Percentiles rank a stretch among this genome's conserved stretches.
phyloP scores from a whole-genome alignment of 805 yeast species.

The Teunomyces tritomae region DNA sequence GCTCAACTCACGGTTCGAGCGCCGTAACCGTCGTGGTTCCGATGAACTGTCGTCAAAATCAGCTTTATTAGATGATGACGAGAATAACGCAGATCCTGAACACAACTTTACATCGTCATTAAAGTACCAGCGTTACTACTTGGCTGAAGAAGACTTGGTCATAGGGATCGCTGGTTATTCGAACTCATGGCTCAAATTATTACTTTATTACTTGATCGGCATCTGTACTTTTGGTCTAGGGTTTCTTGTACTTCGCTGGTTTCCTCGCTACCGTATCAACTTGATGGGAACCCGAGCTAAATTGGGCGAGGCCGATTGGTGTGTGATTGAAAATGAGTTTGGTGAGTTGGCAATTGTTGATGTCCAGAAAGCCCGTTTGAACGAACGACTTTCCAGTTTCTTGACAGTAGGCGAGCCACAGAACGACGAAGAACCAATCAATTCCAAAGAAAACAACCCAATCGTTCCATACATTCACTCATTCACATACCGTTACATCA shows the following conservation, averaged over 20 bases:
- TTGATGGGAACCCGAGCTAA: conserved; percentile 65
- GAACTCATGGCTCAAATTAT: conserved; percentile 46
- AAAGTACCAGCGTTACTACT: conserved; percentile 75
- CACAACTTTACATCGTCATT: conserved; percentile 16
- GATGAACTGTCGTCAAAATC: conserved; percentile 6
- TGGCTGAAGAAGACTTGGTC: conserved; percentile 94
- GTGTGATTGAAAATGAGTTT: conserved; percentile 88
- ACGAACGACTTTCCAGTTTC: conserved; percentile 69
- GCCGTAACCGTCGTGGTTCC: conserved; percentile 14
- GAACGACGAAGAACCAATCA: background rate
- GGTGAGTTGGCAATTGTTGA: conserved; percentile 71
- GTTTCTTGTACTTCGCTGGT: conserved; percentile 78
- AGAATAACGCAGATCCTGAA: background rate
- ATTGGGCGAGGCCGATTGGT: conserved; percentile 85
- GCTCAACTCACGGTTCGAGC: conserved; percentile 22
- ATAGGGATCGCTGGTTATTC: conserved; percentile 91
- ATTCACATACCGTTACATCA: conserved; percentile 81
- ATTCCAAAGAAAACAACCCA: conserved; percentile 49
- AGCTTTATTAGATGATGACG: background rate
- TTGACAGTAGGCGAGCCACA: conserved; percentile 31
- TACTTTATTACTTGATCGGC: conserved; percentile 54
- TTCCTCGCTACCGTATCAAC: conserved; percentile 70
- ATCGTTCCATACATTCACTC: conserved; percentile 65
- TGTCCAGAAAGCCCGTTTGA: conserved; percentile 60
- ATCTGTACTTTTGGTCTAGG: conserved; percentile 65